Conservation (phyloP, 2,329 filamentous ascomycete species). For the Ophiosphaerella korrae region DNA sequence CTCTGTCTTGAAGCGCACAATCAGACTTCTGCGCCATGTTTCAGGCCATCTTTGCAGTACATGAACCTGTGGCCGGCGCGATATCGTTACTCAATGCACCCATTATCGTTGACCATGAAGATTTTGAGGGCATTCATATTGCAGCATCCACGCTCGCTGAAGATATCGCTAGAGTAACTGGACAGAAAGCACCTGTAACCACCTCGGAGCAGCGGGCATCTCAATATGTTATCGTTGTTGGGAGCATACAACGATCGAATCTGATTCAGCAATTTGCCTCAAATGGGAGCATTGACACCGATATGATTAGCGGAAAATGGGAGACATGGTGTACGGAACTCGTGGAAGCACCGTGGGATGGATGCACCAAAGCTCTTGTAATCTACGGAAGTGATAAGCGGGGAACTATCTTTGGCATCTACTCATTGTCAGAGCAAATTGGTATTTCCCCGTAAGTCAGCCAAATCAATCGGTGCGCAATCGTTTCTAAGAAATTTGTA, state of each 20-base stretch:
- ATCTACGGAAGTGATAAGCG: conserved; percentile 67
- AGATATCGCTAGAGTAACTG: not conserved
- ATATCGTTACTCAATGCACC: not conserved
- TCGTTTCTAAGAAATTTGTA: not conserved
- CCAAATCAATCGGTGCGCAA: not conserved
- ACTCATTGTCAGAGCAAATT: conserved; percentile 71
- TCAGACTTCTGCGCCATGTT: too few relatives aligned
- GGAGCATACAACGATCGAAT: conserved; percentile 65
- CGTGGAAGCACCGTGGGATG: conserved; percentile 52
- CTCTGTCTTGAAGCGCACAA: too few relatives aligned
- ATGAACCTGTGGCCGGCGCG: not conserved
- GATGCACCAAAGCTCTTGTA: conserved; percentile 56
- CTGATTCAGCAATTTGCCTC: conserved; percentile 62
- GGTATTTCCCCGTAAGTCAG: conserved; percentile 62
- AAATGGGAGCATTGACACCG: conserved; percentile 60
- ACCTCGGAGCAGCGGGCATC: not conserved
- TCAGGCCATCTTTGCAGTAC: not conserved
- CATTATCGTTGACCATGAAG: conserved; percentile 2
- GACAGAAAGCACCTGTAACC: not conserved
- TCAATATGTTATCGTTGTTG: conserved; percentile 59
- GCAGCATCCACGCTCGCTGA: not conserved
- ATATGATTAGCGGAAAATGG: conserved; percentile 64
- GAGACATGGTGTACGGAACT: conserved; percentile 67
- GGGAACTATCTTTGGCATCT: conserved; percentile 69
- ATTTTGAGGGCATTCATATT: conserved; percentile 3